Evolutionary conservation across 306 rosid species (phyloP).

Genomic region (Inga oerstediana): DNA sequence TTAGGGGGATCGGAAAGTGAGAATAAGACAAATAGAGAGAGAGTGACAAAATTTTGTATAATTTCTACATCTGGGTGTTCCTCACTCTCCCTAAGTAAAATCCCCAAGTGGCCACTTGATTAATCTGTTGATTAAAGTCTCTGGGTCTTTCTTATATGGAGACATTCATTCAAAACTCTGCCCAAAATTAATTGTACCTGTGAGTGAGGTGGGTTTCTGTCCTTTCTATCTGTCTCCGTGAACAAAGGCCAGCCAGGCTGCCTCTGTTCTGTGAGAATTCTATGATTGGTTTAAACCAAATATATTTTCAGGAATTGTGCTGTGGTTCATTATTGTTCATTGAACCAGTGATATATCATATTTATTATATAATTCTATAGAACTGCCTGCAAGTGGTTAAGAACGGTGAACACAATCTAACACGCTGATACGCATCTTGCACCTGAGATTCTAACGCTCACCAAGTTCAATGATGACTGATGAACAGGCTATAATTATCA

Average conservation of each 20-base stretch:
- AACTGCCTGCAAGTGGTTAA: constrained; percentile 44
- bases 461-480: constrained; percentile 21
- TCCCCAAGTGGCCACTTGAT: constrained; percentile 26
- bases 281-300: constrained; percentile 36
- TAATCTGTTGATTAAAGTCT: constrained; percentile 31
- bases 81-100: constrained; percentile 53
- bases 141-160: constrained; percentile 37
- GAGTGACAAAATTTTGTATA: constrained; percentile 37
- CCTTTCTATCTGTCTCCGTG: constrained; percentile 4
- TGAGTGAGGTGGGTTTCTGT: constrained; percentile 15
- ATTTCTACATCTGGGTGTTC: constrained; percentile 45
- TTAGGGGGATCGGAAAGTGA: not conserved
- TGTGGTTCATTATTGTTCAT: constrained; percentile 33
- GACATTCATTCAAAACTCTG: constrained; percentile 28
- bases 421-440: constrained; percentile 53
- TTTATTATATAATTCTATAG: constrained; percentile 27
- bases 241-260: constrained; percentile 32
- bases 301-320: constrained; percentile 22
- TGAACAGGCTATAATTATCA: constrained; percentile 16
- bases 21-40: constrained; percentile 40
- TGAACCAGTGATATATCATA: constrained; percentile 27
- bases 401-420: constrained; percentile 60
- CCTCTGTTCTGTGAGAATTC: constrained; percentile 27
- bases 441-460: constrained; percentile 40
- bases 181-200: not conserved